phyloP scores from a whole-genome alignment of 1,139 yeast genomes.

The Yarrowia galli region DNA sequence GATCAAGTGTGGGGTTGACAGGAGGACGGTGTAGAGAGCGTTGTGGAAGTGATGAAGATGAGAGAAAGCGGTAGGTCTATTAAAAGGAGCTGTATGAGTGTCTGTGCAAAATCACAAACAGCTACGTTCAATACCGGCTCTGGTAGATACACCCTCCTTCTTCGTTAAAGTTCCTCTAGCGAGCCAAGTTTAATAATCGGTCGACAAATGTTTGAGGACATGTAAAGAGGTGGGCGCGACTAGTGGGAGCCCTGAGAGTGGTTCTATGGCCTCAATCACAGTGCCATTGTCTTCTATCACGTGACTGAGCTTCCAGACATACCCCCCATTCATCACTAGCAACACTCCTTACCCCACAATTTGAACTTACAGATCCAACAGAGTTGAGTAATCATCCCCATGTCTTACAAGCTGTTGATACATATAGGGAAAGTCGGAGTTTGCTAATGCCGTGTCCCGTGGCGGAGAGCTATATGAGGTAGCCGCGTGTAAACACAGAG shows the following conservation, averaged over 20 bases:
- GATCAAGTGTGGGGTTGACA: conserved; percentile 33
- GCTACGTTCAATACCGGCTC: neutral
- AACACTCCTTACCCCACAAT: neutral
- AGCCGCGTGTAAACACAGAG: too few relatives aligned
- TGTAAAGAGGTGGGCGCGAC: neutral
- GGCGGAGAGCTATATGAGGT: neutral
- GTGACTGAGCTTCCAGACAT: neutral
- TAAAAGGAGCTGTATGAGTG: neutral
- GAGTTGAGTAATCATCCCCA: conserved; percentile 1
- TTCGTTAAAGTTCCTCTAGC: neutral
- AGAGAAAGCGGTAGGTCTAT: neutral
- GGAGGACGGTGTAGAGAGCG: neutral
- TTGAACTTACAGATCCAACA: neutral
- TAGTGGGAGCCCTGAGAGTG: neutral
- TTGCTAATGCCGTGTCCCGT: neutral
- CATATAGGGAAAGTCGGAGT: neutral
- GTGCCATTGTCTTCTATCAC: neutral
- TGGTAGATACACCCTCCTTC: neutral
- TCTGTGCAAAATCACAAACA: neutral
- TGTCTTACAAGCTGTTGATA: neutral
- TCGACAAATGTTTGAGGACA: neutral
- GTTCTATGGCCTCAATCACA: too few relatives aligned
- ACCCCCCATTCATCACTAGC: too few relatives aligned
- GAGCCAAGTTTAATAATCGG: conserved; percentile 6
- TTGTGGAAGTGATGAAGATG: neutral